Percentiles rank a stretch among this genome's conserved stretches.
Conservation (phyloP, 2,329 filamentous ascomycete species). For the Harringtonia aguacate region DNA sequence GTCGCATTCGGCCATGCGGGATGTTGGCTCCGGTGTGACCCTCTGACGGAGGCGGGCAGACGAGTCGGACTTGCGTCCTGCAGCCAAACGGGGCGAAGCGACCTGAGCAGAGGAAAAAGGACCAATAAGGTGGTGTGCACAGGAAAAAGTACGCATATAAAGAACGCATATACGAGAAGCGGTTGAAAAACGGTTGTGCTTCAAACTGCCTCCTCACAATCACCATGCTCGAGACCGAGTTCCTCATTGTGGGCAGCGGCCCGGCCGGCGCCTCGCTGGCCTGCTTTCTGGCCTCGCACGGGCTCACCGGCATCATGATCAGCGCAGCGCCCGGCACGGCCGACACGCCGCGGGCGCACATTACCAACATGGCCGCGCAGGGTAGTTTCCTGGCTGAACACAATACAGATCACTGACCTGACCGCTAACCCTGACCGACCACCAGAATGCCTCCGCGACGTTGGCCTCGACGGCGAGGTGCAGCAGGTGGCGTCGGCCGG, state of each 20-base stretch:
- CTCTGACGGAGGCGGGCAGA: too few species aligned
- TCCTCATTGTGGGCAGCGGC: constrained; percentile 39
- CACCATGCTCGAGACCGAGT: constrained; percentile 30
- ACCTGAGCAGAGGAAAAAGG: too few species aligned
- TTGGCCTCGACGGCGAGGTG: constrained; percentile 33
- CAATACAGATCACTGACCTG: neutral
- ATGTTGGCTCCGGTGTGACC: too few species aligned
- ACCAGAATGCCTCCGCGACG: constrained; percentile 42
- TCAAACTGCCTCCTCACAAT: neutral
- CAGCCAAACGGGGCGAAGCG: too few species aligned
- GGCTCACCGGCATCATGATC: constrained; percentile 44
- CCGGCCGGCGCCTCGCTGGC: constrained; percentile 44
- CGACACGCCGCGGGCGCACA: constrained; percentile 47
- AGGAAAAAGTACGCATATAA: too few species aligned
- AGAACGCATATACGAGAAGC: too few species aligned
- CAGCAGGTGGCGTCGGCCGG: constrained; percentile 24
- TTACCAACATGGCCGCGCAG: constrained; percentile 47
- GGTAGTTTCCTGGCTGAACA: constrained; percentile 21
- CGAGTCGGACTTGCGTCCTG: too few species aligned
- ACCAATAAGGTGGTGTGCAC: too few species aligned
- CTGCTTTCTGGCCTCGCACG: constrained; percentile 39
- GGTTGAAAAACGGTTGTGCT: too few species aligned
- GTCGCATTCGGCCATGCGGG: too few species aligned
- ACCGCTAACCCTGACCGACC: neutral
- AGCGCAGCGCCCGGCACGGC: constrained; percentile 37